These are phyloP conservation scores for Coriolopsis trogii DNA, from an alignment of 1,284 basidiomycete genomes.

Conservation along the genomic window DNA sequence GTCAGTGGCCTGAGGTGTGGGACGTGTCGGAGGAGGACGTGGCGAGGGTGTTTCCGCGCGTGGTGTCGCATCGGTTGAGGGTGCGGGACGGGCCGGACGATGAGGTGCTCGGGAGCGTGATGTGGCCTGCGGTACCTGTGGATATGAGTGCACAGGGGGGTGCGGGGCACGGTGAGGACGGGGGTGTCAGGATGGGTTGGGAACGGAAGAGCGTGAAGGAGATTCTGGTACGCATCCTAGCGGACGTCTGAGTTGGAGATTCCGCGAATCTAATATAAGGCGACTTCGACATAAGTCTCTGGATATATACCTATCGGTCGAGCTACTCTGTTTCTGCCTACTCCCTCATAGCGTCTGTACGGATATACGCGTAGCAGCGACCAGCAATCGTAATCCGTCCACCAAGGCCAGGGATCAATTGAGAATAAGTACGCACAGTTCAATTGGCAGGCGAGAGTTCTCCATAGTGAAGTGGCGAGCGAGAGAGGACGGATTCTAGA, in stretches of 20 bases:
- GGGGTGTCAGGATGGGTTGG: conserved; percentile 22
- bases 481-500: neutral
- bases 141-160: too few species aligned
- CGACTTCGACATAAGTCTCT: too few species aligned
- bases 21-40: conserved; percentile 74
- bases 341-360: too few species aligned
- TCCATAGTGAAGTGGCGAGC: neutral
- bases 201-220: conserved; percentile 57
- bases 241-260: conserved; percentile 45
- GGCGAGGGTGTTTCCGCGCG: conserved; percentile 67
- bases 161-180: neutral
- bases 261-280: too few species aligned
- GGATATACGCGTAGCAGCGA: too few species aligned
- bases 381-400: too few species aligned
- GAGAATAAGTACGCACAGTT: neutral
- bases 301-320: too few species aligned
- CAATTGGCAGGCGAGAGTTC: neutral
- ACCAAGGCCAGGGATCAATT: neutral
- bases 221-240: conserved; percentile 55
- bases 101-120: conserved; percentile 63
- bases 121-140: conserved; percentile 41
- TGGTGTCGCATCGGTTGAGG: conserved; percentile 70
- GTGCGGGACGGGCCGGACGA: conserved; percentile 68
- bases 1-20: conserved; percentile 37
- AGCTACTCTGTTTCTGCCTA: too few species aligned